Evolutionary conservation across 2,329 filamentous ascomycete species (phyloP).

Genomic region (Aspergillus carbonarius): DNA sequence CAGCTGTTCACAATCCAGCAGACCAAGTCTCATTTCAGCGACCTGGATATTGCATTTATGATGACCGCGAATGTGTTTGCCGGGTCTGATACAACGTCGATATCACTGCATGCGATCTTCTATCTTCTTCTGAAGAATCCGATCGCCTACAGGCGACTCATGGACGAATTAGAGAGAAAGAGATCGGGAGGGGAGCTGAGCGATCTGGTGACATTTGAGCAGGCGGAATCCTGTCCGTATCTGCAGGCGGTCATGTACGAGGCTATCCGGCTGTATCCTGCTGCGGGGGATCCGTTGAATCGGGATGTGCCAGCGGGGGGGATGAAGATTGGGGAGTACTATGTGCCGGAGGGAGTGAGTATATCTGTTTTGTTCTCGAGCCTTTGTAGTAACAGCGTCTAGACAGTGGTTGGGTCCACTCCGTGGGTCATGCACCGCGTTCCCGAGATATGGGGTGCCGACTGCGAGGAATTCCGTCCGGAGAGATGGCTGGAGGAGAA

Average conservation of each 20-base stretch:
- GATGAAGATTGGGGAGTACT: background rate
- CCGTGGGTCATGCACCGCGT: background rate
- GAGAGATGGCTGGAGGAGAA: constrained; percentile 1
- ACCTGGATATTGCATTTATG: background rate
- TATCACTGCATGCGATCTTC: background rate
- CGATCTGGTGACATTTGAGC: background rate
- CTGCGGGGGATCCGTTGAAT: background rate
- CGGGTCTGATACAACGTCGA: background rate
- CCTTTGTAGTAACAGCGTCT: background rate
- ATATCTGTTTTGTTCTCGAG: background rate
- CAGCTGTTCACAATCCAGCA: background rate
- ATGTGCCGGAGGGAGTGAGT: background rate
- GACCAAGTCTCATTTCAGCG: background rate
- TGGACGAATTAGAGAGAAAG: background rate
- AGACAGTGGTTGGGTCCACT: background rate
- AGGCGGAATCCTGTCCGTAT: background rate
- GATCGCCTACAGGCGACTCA: background rate
- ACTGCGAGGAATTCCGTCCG: constrained; percentile 1
- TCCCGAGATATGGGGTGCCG: background rate
- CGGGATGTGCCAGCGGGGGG: background rate
- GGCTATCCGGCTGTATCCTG: constrained; percentile 2
- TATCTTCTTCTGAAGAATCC: background rate
- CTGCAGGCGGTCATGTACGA: constrained; percentile 6
- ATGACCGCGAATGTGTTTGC: background rate
- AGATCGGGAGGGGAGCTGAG: background rate